Base-by-base conservation (phyloP, 1,284 basidiomycete genomes). In the Ganoderma lingzhi region DNA sequence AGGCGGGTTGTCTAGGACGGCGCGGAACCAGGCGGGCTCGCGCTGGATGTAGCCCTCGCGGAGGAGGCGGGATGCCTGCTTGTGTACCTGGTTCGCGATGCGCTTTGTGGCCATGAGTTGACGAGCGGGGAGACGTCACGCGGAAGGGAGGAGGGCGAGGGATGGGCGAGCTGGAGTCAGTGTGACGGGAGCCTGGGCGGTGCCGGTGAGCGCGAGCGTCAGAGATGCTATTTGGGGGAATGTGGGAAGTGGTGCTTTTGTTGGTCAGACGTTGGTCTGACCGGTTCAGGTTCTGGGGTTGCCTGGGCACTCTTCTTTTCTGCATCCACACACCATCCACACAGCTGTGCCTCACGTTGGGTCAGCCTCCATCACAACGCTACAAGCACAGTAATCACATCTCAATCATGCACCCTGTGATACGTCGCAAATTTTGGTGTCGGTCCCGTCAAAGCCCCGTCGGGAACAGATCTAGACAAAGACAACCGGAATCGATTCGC, bases 1-100 rank as follows among this genome's bases (percentile, higher is more conserved):
- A 14, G 97, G 96, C 8, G 97, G 97, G 80, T 97, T 88, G 71
- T 93, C 88, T 56, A 96, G 87, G 61, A 97, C 94, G 28, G 97
- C 91, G 71, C 91, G 86, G 80, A 91, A 96, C 94, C 96, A 97
- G 65, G 88, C 87, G 60, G 97, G 97, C 74, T 92, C 90, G 30
- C 84, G 78, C 74, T 87, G 86, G 70, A 96, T 82, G 76, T 90
- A 89, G 64, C 89, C 85, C 61, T 89, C 89, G 63, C 90, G 88
- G 78, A 97, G 86, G 64, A 98, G 86, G 68, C 97, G 93, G 59
- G 94, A 92, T 63, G 95, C 92, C 70, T 94, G 91, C 80, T 94
- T 90, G 80, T 97, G 95, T 19, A 98, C 96, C 81, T 97, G 95
- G 67, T 88, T 89, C 42, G 96, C 92, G 76, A 97, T 88, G 72